phyloP scores from a whole-genome alignment of 352 stramenopile species.

The Globisporangium sylvaticum region DNA sequence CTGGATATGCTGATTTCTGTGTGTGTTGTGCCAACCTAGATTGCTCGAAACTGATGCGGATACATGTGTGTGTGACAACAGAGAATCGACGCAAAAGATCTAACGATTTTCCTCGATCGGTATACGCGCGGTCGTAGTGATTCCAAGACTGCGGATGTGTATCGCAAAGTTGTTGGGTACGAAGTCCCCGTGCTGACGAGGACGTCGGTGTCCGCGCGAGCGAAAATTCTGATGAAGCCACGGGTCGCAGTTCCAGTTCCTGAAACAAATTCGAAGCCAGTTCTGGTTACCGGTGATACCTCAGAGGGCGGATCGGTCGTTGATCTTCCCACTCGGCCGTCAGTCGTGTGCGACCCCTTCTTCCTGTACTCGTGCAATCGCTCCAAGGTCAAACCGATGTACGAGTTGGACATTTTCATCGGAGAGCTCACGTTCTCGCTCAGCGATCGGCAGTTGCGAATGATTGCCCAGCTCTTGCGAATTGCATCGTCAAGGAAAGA shows the following conservation, averaged over 20 bases:
- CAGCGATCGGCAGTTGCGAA: constrained; percentile 77
- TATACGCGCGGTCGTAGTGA: constrained; percentile 56
- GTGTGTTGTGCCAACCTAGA: neutral
- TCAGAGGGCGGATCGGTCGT: neutral
- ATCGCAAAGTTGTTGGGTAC: constrained; percentile 75
- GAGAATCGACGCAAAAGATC: constrained; percentile 65
- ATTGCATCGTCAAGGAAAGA: constrained; percentile 32
- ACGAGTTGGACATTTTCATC: constrained; percentile 73
- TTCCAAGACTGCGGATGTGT: constrained; percentile 27
- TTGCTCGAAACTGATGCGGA: neutral
- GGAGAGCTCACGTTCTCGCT: constrained; percentile 69
- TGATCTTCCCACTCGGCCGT: constrained; percentile 35
- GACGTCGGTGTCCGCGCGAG: constrained; percentile 60
- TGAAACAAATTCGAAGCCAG: constrained; percentile 8
- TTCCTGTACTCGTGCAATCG: constrained; percentile 62
- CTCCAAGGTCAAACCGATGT: constrained; percentile 33
- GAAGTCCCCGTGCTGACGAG: constrained; percentile 74
- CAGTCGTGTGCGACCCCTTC: constrained; percentile 56
- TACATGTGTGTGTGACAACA: constrained; percentile 9
- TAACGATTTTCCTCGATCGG: constrained; percentile 83
- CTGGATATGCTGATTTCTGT: neutral
- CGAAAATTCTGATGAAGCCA: constrained; percentile 45
- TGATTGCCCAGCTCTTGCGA: constrained; percentile 67
- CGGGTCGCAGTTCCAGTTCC: constrained; percentile 14
- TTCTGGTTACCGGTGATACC: neutral